Base-by-base conservation (phyloP, 345 rosid genomes). In the Gossypium stocksii region DNA sequence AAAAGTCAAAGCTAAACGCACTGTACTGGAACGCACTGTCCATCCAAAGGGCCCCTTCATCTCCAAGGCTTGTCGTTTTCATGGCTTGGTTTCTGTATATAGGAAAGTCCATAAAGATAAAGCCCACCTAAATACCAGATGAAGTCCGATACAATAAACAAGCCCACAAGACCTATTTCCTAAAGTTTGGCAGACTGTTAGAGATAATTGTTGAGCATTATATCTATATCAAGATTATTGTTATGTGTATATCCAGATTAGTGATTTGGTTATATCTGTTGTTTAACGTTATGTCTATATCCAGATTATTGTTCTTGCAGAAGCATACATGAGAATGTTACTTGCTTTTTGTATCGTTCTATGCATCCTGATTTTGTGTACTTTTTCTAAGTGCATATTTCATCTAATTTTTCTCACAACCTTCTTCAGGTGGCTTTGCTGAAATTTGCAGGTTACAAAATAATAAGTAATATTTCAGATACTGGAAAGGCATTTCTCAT, bases 401-500 rank as follows among this genome's bases (percentile, higher is more conserved):
- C 20, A 49, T 45, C 44, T 71, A 62, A 19, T 66, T 66, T 69
- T 4, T 54, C 65, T 70, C 66, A 38, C 66, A 15, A 48, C 51
- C 75, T 75, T 44, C 70, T 80, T 83, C 95, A 92, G 97, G 95
- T 89, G 81, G 91, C 98, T 70, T 86, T 94, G 89, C 84, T 94
- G 86, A 94, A 92, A 76, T 94, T 94, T 88, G 84, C 98, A 1
- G 97, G 98, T 70, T 89, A 88, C 78, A 92, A 94, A 78, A 79
- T 94, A 75, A 38, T 94, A 78, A 89, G 84, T 82, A 94, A 91
- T 83, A 76, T 91, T 48, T 87, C 98, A 12, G 98, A 92, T 85
- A 82, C 91, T 17, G 98, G 97, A 80, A 92, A 91, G 81, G 98
- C 98, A 65, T 87, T 94, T 80, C 85, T 89, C 71, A 91, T 94